Evolutionary conservation across 192 early-diverging fungal species (phyloP), one percentile per base, ranked within the genome.

Genomic region (Rhizophagus clarus): DNA sequence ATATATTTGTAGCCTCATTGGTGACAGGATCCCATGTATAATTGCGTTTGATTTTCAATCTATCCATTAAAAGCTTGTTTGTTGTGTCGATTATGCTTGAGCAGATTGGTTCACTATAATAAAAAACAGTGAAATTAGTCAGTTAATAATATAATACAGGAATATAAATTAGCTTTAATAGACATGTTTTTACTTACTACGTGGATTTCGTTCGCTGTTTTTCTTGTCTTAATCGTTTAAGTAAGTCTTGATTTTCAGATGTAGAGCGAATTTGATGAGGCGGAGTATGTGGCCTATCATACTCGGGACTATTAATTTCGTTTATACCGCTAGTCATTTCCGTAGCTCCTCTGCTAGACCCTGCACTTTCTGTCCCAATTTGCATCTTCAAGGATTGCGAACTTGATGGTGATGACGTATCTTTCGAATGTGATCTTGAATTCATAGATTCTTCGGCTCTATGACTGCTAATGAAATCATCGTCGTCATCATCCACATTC

Each of bases 131-230:
- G 49, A 20, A 56, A 56, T 56, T 56, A 56, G 17, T 56, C 14
- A 22, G 17, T 56, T 64, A 64, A 66, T 66, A 45, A 12, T 45
- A 77, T 62, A 64, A 77, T 77, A 66, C 29, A 45, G 60, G 10
- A 77, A 63, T 64, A 28, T 24, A 77, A 62, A 47, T 64, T 49
- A 26, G n/a, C 63, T 77, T 64, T 45, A 64, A 49, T 29, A 42
- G n/a, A 61, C 28, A 34, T 42, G 32, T 37, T 32, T 77, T 77
- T 76, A 77, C n/a, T 66, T 77, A 77, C 61, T 26, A 42, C 9
- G 31, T 37, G 61, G 62, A 77, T 77, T 77, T 64, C 61, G 61
- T 0, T 47, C 24, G 37, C 42, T 66, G 32, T 77, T 62, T 64
- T 28, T 77, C 60, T 64, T 66, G 8, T 26, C 4, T 64, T 77